phyloP scores from a whole-genome alignment of 163 green algal genomes.

The Prototheca wickerhamii region DNA sequence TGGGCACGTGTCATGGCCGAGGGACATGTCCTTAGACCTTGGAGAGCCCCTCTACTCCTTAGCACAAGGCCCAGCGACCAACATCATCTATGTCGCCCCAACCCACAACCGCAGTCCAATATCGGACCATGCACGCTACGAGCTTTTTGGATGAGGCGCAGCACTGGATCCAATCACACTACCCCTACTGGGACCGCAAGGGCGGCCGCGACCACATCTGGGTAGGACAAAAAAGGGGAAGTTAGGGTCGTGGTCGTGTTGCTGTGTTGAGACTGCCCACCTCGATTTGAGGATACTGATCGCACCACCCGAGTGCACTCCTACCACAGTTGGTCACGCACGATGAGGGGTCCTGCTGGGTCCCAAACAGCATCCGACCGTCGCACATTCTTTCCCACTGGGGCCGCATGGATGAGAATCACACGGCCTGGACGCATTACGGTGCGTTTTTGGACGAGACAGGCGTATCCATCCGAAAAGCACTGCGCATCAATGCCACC shows the following conservation, averaged over 20 bases:
- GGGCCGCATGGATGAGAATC: slow-evolving; percentile 15
- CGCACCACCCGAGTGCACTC: background rate
- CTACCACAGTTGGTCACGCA: slow-evolving; percentile 12
- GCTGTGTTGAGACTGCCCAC: too few relatives aligned
- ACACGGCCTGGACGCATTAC: slow-evolving; percentile 12
- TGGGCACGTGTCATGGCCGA: background rate
- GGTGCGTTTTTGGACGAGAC: background rate
- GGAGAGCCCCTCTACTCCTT: background rate
- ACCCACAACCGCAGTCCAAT: background rate
- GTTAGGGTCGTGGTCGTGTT: background rate
- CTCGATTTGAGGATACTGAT: background rate
- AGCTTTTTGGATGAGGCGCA: slow-evolving; percentile 44
- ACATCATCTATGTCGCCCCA: background rate
- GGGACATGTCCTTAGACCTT: background rate
- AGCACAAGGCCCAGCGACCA: too few relatives aligned
- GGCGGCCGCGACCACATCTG: slow-evolving; percentile 55
- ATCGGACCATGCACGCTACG: background rate
- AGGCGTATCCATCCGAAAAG: too few relatives aligned
- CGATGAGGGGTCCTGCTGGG: slow-evolving; percentile 28
- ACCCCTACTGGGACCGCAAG: slow-evolving; percentile 52
- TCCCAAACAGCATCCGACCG: slow-evolving; percentile 17
- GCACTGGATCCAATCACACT: slow-evolving; percentile 36
- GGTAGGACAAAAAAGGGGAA: too few relatives aligned
- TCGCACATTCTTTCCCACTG: slow-evolving; percentile 26
- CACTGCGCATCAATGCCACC: background rate